Conservation (phyloP, 805 yeast species). For the Pichia nakasei region DNA sequence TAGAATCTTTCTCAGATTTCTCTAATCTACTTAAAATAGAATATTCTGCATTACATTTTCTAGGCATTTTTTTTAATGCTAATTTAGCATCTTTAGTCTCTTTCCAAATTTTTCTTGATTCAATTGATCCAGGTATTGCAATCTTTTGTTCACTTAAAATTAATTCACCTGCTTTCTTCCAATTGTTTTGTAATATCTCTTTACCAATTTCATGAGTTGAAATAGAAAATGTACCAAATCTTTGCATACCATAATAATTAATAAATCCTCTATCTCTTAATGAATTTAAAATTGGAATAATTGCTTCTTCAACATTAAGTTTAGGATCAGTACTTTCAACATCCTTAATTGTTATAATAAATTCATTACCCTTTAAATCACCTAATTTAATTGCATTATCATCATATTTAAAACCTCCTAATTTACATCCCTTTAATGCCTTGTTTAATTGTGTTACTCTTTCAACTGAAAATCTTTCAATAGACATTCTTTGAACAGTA, state of each 20-base stretch:
- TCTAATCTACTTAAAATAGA: conserved; percentile 56
- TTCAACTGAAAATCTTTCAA: conserved; percentile 60
- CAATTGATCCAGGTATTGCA: conserved; percentile 73
- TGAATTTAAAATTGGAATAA: conserved; percentile 46
- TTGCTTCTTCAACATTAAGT: conserved; percentile 34
- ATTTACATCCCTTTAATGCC: conserved; percentile 63
- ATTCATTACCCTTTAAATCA: conserved; percentile 82
- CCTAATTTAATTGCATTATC: conserved; percentile 64
- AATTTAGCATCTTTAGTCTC: conserved; percentile 54
- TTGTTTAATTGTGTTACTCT: conserved; percentile 70
- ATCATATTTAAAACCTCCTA: conserved; percentile 72
- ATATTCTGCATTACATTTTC: conserved; percentile 77
- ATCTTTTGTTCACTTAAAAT: conserved; percentile 79
- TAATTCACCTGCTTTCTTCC: conserved; percentile 72
- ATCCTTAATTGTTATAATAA: conserved; percentile 75
- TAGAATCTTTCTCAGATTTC: conserved; percentile 36
- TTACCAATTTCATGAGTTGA: conserved; percentile 87
- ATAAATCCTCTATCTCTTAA: conserved; percentile 69
- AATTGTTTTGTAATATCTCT: conserved; percentile 58
- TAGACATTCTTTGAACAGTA: conserved; percentile 75
- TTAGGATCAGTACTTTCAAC: conserved; percentile 34
- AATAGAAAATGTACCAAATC: conserved; percentile 92
- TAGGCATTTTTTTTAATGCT: conserved; percentile 75
- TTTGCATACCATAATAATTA: conserved; percentile 96
- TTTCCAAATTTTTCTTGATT: conserved; percentile 77